Evolutionary conservation across 352 stramenopile genomes (phyloP).

Genomic region (Globisporangium recalcitrans): DNA sequence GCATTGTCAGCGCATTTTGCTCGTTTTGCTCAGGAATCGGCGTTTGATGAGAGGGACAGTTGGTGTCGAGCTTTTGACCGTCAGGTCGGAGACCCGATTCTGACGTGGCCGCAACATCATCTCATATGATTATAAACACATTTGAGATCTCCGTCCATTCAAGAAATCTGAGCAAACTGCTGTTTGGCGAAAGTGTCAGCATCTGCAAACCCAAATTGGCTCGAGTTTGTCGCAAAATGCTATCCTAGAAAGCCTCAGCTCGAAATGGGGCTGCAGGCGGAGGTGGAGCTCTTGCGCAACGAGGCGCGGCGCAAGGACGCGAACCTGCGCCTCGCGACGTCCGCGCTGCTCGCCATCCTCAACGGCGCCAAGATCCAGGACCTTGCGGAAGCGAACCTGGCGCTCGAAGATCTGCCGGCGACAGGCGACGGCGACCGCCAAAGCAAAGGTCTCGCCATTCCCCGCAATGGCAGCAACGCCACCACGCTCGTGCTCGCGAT

Average conservation of each 20-base stretch:
- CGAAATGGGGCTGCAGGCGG: constrained; percentile 24
- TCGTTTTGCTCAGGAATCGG: too few relatives aligned
- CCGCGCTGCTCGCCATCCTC: constrained; percentile 15
- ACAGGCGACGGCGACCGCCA: too few relatives aligned
- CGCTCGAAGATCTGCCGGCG: constrained; percentile 41
- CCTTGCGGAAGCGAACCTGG: constrained; percentile 39
- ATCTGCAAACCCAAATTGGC: too few relatives aligned
- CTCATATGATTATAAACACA: too few relatives aligned
- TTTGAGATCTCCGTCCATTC: too few relatives aligned
- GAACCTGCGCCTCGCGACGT: constrained; percentile 23
- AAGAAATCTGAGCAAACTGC: too few relatives aligned
- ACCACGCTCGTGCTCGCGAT: constrained; percentile 29
- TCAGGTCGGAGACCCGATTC: background rate
- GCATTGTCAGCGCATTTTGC: background rate
- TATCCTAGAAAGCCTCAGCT: too few relatives aligned
- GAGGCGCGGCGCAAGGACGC: constrained; percentile 23
- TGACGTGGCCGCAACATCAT: too few relatives aligned
- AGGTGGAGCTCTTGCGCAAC: constrained; percentile 27
- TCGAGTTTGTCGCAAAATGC: too few relatives aligned
- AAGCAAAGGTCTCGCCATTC: too few relatives aligned
- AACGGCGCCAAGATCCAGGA: constrained; percentile 31
- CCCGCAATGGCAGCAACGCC: too few relatives aligned
- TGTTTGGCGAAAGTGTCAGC: too few relatives aligned
- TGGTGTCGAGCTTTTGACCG: background rate
- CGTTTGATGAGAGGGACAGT: background rate